Evolutionary conservation across 768 basidiomycete genomes (phyloP).

Genomic region (Clitopilus hobsonii): DNA sequence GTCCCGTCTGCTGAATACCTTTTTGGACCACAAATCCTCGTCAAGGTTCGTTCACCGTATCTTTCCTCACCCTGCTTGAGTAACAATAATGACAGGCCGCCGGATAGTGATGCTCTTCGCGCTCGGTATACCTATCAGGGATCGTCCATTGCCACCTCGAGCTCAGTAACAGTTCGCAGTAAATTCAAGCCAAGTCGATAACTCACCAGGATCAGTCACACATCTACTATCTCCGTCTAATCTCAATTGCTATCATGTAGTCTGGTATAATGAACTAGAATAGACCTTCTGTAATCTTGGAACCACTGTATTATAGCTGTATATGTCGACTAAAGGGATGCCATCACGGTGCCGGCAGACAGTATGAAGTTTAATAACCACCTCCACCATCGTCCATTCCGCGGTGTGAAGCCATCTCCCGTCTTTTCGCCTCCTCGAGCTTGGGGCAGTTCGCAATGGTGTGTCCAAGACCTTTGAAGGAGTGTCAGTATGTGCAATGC

Average conservation of each 20-base stretch:
- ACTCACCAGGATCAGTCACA: too few species aligned
- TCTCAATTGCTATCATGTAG: not conserved
- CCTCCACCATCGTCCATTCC: conserved; percentile 58
- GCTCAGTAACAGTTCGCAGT: not conserved
- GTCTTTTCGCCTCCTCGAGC: conserved; percentile 85
- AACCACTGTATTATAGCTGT: not conserved
- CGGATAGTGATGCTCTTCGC: not conserved
- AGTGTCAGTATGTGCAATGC: not conserved
- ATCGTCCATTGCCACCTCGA: not conserved
- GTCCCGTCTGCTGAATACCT: conserved; percentile 31
- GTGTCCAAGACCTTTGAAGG: conserved; percentile 78
- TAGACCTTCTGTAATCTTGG: not conserved
- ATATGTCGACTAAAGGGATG: not conserved
- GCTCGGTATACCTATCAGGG: not conserved
- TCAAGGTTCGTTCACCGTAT: not conserved
- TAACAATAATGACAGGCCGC: not conserved
- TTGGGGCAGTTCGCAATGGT: conserved; percentile 95
- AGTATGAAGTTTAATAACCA: conserved; percentile 21
- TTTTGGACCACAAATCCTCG: conserved; percentile 24
- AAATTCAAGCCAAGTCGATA: not conserved
- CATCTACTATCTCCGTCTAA: too few species aligned
- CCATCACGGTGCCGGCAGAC: not conserved
- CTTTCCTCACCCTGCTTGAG: too few species aligned
- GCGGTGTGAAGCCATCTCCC: conserved; percentile 87
- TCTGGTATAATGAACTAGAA: not conserved